These are phyloP conservation scores for Lyophyllum decastes DNA, from an alignment of 768 basidiomycete species.

Conservation along the genomic window DNA sequence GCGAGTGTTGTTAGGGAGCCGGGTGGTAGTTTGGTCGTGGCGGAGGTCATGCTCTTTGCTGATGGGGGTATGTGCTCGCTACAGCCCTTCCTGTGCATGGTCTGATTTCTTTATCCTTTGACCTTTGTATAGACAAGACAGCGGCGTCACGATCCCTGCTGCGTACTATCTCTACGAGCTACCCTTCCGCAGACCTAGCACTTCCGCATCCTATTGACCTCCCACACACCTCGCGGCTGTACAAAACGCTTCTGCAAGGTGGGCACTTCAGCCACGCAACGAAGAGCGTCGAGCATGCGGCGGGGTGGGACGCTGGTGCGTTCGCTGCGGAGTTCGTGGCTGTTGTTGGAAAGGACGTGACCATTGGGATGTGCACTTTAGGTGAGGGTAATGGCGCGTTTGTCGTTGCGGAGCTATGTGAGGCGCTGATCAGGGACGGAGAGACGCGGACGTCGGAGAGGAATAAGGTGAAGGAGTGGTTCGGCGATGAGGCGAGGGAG, in stretches of 20 bases:
- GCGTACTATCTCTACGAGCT: conserved; percentile 51
- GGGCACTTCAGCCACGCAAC: conserved; percentile 79
- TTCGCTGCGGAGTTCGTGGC: conserved; percentile 65
- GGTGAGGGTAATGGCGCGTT: conserved; percentile 69
- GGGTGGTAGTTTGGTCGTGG: conserved; percentile 74
- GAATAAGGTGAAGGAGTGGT: conserved; percentile 57
- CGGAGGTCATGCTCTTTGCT: conserved; percentile 83
- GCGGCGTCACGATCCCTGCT: conserved; percentile 63
- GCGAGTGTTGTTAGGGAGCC: conserved; percentile 69
- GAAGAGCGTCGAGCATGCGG: conserved; percentile 50
- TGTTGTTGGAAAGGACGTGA: conserved; percentile 51
- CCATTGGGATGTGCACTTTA: conserved; percentile 54
- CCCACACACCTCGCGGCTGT: conserved; percentile 79
- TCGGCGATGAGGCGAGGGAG: conserved; percentile 46
- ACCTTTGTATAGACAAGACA: conserved; percentile 62
- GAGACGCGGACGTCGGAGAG: conserved; percentile 37
- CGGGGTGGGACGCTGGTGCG: conserved; percentile 54
- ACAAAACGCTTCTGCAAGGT: conserved; percentile 89
- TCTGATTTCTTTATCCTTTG: neutral
- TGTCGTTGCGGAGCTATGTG: conserved; percentile 72
- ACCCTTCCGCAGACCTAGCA: conserved; percentile 52
- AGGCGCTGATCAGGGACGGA: conserved; percentile 48
- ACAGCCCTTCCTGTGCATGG: neutral
- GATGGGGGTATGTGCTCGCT: conserved; percentile 67
- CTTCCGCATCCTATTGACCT: conserved; percentile 75